Base-by-base conservation (phyloP, 805 yeast species). In the Hanseniaspora lachancei region DNA sequence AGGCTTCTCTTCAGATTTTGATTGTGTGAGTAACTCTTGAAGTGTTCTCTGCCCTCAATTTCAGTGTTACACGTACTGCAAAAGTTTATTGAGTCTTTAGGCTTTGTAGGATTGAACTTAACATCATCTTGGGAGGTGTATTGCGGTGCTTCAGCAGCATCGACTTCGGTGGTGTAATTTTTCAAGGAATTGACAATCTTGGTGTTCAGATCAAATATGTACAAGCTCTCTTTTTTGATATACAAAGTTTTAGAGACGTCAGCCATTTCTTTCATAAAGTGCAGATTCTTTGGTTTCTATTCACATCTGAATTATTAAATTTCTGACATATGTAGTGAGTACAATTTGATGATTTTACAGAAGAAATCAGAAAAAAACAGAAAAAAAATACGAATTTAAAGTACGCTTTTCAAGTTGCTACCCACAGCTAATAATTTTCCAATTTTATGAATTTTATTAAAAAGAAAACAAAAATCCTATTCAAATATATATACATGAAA, bases 11-110 rank as follows among this genome's bases (percentile, higher is more conserved):
- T 82, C 54, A 78, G 59, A 63, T 86, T 86, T 62, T 74, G 73
- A 40, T 78, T 72, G 62, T 83, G 81, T 23, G 74, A 71, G 61
- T 81, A 86, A 0, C 81, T 71, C 61, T 77, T 79, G 66, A 74
- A 81, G 61, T 81, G 85, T 2, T 63, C 66, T 57, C 73, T 70
- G 38, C 67, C 60, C 7, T 46, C 39, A 10, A 69, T 63, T n/a
- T 57, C 59, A 0, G 58, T n/a, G 8, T 52, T 57, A 57, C 73
- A 70, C 20, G 63, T 59, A 23, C 57, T 57, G 52, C 73, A 63
- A 8, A 55, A 57, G 15, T 29, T 52, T 20, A 51, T 13, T 12
- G 38, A 35, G 6, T 57, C 35, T 16, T 49, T 55, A 3, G 55
- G 36, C 7, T 52, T 38, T 20, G 49, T 53, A n/a, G 56, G 54